These are phyloP conservation scores for Taphrina confusa DNA, from an alignment of 1,139 yeast species.

Conservation along the genomic window DNA sequence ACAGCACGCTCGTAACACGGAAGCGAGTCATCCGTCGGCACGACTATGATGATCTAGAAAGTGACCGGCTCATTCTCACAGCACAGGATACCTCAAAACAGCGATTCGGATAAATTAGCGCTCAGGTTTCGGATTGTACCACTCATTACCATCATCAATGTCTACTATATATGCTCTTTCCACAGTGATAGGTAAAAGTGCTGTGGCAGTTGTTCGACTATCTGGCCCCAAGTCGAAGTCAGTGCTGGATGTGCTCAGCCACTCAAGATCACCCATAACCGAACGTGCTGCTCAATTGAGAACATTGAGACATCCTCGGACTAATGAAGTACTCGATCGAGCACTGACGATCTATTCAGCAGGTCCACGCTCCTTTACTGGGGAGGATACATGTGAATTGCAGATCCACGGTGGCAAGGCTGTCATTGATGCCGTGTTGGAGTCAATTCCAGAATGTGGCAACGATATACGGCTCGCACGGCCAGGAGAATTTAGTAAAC, in stretches of 20 bases:
- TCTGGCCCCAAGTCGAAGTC: slow-evolving; percentile 66
- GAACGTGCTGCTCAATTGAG: slow-evolving; percentile 40
- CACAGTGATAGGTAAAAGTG: slow-evolving; percentile 77
- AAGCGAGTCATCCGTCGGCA: too few relatives aligned
- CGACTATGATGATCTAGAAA: too few relatives aligned
- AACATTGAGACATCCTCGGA: slow-evolving; percentile 47
- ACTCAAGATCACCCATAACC: slow-evolving; percentile 43
- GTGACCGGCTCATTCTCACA: too few relatives aligned
- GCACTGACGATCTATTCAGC: slow-evolving; percentile 70
- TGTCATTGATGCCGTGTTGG: slow-evolving; percentile 67
- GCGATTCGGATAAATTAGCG: too few relatives aligned
- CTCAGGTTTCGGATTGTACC: too few relatives aligned
- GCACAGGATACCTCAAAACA: too few relatives aligned
- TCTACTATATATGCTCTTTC: slow-evolving; percentile 88
- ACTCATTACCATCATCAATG: too few relatives aligned
- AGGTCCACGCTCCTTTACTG: slow-evolving; percentile 84
- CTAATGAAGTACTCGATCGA: slow-evolving; percentile 61
- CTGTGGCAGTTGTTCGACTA: slow-evolving; percentile 80
- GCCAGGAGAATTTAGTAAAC: slow-evolving; percentile 84
- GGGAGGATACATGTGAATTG: slow-evolving; percentile 83
- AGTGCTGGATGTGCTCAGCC: background rate
- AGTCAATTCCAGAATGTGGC: slow-evolving; percentile 59
- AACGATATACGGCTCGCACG: slow-evolving; percentile 71
- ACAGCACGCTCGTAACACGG: too few relatives aligned
- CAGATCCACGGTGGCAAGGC: slow-evolving; percentile 95